Evolutionary conservation across 768 basidiomycete genomes (phyloP).

Genomic region (Mycena indigotica): DNA sequence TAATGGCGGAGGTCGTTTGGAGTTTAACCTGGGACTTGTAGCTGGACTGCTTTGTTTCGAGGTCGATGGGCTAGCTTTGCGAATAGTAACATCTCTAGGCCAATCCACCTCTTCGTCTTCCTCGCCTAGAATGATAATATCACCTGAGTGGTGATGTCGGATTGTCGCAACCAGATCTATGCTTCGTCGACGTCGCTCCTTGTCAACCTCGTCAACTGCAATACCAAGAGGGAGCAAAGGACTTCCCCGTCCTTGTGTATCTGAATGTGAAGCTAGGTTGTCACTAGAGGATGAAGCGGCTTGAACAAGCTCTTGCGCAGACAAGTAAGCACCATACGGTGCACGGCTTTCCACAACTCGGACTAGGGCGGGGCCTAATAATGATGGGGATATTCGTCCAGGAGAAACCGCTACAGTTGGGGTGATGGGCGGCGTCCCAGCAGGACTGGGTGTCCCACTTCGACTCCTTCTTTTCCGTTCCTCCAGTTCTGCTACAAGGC

Average conservation of each 20-base stretch:
- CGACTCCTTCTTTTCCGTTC: constrained; percentile 6
- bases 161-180: background rate
- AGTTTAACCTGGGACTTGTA: background rate
- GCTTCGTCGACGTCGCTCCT: constrained; percentile 11
- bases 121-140: background rate
- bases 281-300: background rate
- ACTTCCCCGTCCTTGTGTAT: background rate
- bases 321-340: constrained; percentile 3
- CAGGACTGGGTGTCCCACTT: constrained; percentile 13
- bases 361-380: constrained; percentile 13
- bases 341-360: background rate
- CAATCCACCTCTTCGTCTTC: constrained; percentile 1
- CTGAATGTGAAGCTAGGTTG: background rate
- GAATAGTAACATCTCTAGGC: background rate
- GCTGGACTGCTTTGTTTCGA: background rate
- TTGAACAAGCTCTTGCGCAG: background rate
- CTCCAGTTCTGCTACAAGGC: constrained; percentile 20
- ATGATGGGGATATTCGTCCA: constrained; percentile 4
- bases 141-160: background rate
- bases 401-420: background rate
- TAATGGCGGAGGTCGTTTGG: background rate
- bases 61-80: background rate
- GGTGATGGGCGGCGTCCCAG: background rate
- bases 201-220: constrained; percentile 24
- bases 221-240: constrained; percentile 21